phyloP scores from a whole-genome alignment of 1,139 yeast species.

The Yamadazyma songkhlaensis region DNA sequence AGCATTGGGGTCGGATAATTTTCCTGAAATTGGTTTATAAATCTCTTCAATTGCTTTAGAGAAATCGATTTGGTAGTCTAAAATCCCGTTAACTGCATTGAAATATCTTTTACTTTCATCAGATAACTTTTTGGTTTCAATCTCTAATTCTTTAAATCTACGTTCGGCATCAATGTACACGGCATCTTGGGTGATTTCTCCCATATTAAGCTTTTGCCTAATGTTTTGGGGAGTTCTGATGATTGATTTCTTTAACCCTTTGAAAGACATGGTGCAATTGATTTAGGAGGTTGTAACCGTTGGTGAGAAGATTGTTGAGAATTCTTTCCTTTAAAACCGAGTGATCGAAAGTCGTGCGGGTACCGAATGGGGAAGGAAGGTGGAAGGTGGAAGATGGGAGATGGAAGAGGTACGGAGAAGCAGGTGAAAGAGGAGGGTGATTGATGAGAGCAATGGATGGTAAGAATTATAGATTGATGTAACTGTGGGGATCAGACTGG shows the following conservation, averaged over 20 bases:
- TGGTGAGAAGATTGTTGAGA: constrained; percentile 3
- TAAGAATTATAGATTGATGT: too few relatives aligned
- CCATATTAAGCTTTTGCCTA: constrained; percentile 82
- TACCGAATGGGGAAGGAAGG: background rate
- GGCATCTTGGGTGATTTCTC: constrained; percentile 78
- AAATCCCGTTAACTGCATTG: constrained; percentile 88
- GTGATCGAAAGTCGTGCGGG: constrained; percentile 1
- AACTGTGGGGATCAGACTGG: too few relatives aligned
- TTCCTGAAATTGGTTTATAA: constrained; percentile 93
- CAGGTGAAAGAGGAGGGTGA: too few relatives aligned
- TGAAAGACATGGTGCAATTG: constrained; percentile 70
- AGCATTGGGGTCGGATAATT: constrained; percentile 84
- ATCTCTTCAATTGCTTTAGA: constrained; percentile 93
- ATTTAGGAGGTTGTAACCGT: background rate
- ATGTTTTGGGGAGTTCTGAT: constrained; percentile 82
- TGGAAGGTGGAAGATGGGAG: background rate
- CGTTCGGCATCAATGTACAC: constrained; percentile 95
- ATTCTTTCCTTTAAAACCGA: background rate
- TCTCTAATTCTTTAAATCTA: constrained; percentile 87
- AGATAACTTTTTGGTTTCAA: constrained; percentile 83
- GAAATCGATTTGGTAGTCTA: constrained; percentile 89
- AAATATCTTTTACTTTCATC: constrained; percentile 89
- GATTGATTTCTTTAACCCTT: constrained; percentile 85
- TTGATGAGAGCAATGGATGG: too few relatives aligned
- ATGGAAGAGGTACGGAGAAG: too few relatives aligned